These are phyloP conservation scores for Calonectria hawksworthii DNA, from an alignment of 2,329 filamentous ascomycete species.

Conservation along the genomic window DNA sequence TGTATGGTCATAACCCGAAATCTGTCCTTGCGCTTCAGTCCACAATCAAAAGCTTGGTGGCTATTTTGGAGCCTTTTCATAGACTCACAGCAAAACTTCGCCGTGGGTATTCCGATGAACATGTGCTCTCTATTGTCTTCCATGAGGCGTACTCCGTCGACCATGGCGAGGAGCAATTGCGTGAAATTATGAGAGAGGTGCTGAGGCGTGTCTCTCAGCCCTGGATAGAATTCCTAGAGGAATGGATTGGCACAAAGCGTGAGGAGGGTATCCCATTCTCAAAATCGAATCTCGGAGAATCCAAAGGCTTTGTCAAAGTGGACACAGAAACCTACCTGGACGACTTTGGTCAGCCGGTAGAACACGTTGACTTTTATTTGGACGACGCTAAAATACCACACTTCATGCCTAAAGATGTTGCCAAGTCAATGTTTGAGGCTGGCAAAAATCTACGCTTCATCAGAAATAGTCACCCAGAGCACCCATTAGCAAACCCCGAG, in stretches of 20 bases:
- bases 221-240: conserved; percentile 76
- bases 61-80: conserved; percentile 66
- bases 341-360: conserved; percentile 70
- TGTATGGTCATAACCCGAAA: conserved; percentile 55
- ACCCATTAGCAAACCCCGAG: conserved; percentile 73
- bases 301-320: conserved; percentile 72
- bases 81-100: conserved; percentile 63
- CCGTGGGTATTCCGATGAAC: conserved; percentile 67
- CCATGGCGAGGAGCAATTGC: conserved; percentile 72
- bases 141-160: conserved; percentile 74
- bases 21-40: conserved; percentile 69
- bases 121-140: conserved; percentile 73
- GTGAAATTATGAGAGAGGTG: conserved; percentile 76
- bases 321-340: conserved; percentile 68
- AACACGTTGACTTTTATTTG: conserved; percentile 73
- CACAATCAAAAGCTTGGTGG: conserved; percentile 60
- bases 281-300: conserved; percentile 59
- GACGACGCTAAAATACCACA: conserved; percentile 76
- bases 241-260: conserved; percentile 80
- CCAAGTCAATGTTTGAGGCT: conserved; percentile 81
- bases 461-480: conserved; percentile 76
- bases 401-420: conserved; percentile 80
- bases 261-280: conserved; percentile 69
- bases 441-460: conserved; percentile 83
- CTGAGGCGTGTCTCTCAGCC: conserved; percentile 73